These are phyloP conservation scores for Chrysanthemum makinoi DNA, from an alignment of 129 eudicot species.

Conservation along the genomic window DNA sequence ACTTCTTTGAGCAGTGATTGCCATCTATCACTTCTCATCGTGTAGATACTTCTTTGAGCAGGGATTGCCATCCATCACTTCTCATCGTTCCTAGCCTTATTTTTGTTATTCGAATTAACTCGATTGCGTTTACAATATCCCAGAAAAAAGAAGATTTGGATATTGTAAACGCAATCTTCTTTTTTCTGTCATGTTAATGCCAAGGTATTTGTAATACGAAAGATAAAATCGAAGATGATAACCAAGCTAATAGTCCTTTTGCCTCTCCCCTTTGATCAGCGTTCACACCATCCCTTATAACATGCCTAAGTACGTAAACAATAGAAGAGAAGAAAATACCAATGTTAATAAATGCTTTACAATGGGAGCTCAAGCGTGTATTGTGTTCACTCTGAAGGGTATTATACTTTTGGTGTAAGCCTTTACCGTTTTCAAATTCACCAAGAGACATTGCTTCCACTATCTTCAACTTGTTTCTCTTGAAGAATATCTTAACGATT, in stretches of 20 bases:
- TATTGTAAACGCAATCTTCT: too few species aligned
- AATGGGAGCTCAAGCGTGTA: neutral
- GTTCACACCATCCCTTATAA: neutral
- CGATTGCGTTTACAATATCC: neutral
- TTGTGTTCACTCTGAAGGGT: neutral
- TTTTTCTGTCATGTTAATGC: neutral
- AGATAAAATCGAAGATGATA: neutral
- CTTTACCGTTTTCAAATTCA: neutral
- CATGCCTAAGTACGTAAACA: too few species aligned
- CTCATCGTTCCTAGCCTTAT: neutral
- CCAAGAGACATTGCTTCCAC: neutral
- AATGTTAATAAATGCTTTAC: neutral
- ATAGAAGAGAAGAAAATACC: neutral
- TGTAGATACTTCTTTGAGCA: neutral
- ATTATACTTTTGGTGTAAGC: neutral
- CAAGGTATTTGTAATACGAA: neutral
- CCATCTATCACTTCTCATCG: too few species aligned
- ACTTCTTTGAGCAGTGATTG: neutral
- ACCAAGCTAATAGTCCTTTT: neutral
- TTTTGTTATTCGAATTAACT: neutral
- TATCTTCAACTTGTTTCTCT: neutral
- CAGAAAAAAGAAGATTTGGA: too few species aligned
- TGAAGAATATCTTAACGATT: neutral
- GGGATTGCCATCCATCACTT: too few species aligned
- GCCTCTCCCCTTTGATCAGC: neutral